phyloP scores from a whole-genome alignment of 169 alveolate species.

The Besnoitia besnoiti region DNA sequence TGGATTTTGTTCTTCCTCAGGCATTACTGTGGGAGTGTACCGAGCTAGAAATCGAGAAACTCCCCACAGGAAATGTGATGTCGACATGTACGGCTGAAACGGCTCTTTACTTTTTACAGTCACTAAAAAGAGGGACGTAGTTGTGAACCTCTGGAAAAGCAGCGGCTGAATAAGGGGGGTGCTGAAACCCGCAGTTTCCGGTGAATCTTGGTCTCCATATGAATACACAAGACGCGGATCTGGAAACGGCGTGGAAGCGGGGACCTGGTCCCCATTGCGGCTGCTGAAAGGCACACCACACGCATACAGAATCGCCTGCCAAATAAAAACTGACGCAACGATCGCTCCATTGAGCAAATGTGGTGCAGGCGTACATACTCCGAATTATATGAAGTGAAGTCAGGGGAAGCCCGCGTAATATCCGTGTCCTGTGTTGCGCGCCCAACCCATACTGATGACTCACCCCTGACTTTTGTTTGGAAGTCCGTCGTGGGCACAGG shows the following conservation, averaged over 20 bases:
- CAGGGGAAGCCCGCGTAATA: too few relatives aligned
- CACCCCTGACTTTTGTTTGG: too few relatives aligned
- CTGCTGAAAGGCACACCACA: not conserved
- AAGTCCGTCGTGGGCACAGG: too few relatives aligned
- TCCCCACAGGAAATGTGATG: conserved; percentile 15
- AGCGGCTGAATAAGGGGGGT: not conserved
- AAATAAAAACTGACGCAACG: not conserved
- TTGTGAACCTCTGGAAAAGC: not conserved
- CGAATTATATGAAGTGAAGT: too few relatives aligned
- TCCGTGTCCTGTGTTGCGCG: too few relatives aligned
- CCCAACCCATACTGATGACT: too few relatives aligned
- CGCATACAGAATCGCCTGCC: not conserved
- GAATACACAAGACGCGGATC: not conserved
- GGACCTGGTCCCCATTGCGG: not conserved
- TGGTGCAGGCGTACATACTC: too few relatives aligned
- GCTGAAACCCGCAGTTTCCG: not conserved
- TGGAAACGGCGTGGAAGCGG: not conserved
- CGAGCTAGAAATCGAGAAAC: conserved; percentile 4
- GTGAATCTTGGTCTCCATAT: not conserved
- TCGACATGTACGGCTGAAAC: not conserved
- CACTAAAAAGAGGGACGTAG: not conserved
- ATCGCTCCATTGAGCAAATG: too few relatives aligned
- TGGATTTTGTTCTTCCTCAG: not conserved
- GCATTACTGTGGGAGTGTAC: not conserved
- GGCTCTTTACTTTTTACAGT: conserved; percentile 4